Conservation (phyloP, 345 rosid genomes). For the Barbarea vulgaris region DNA sequence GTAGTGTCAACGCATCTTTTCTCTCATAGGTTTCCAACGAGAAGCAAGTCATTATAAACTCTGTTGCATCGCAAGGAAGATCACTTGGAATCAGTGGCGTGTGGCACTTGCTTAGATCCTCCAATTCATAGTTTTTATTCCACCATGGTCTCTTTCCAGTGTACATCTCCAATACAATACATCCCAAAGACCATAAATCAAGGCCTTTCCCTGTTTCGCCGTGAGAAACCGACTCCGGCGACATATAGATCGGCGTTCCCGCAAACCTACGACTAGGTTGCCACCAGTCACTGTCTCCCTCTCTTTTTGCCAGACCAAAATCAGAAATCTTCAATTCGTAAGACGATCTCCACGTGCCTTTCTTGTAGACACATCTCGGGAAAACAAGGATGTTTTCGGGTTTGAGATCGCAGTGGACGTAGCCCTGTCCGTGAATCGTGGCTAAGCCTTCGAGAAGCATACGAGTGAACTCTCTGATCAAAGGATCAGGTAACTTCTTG, state of each 20-base stretch:
- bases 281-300: conserved; percentile 23
- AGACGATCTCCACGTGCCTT: neutral
- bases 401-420: conserved; percentile 52
- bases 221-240: conserved; percentile 40
- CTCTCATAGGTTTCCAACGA: neutral
- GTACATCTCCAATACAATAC: conserved; percentile 54
- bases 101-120: conserved; percentile 9
- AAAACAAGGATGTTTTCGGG: conserved; percentile 46
- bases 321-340: conserved; percentile 40
- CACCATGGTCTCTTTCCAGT: conserved; percentile 51
- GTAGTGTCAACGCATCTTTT: conserved; percentile 14
- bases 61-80: conserved; percentile 32
- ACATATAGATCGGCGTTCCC: conserved; percentile 49
- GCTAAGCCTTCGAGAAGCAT: conserved; percentile 46
- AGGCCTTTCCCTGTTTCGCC: conserved; percentile 36
- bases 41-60: conserved; percentile 31
- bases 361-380: neutral
- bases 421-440: conserved; percentile 42
- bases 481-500: conserved; percentile 36
- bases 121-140: conserved; percentile 19
- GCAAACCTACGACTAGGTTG: conserved; percentile 2
- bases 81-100: conserved; percentile 19
- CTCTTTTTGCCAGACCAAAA: conserved; percentile 46
- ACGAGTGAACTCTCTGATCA: conserved; percentile 40
- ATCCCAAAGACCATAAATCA: conserved; percentile 62